Base-by-base conservation (phyloP, 2,329 filamentous ascomycete species). In the Botrytis cinerea region DNA sequence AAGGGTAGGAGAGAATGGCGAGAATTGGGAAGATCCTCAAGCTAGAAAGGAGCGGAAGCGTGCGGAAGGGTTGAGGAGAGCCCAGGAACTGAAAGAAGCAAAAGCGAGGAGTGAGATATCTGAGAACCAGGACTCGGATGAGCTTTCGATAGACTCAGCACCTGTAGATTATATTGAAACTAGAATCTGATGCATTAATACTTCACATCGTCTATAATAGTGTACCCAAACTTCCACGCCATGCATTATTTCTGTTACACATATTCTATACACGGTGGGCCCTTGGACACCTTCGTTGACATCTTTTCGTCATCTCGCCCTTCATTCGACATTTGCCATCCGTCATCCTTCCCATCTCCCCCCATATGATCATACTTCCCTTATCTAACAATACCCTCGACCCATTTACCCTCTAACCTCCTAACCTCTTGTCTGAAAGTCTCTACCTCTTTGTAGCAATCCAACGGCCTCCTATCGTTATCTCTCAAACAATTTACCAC, bases 371-470 rank as follows among this genome's bases (percentile, higher is more conserved):
- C 48, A 22, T 60, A 45, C 38, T 45, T 46, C 20, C 38, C 68
- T 67, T 75, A 81, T 76, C 79, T 80, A 73, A 93, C 88, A 73
- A 97, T 90, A 84, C 91, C 93, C 81, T 97, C 92, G 51, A 98
- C 93, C 89, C 97, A 98, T 40, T 87, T 87, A 84, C 90, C 91
- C 88, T 98, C 95, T 83, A 98, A 83, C 84, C 89, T 90, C 78
- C 92, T 90, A 69, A 98, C 95, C 86, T 97, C 93, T 79, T 88
- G 88, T 89, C 95, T 97, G 83, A 98, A 98, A 32, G 86, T 87
- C 85, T 97, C 92, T 38, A 98, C 94, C 88, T 98, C 94, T 83
- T 91, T 88, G 92, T 93, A 98, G 87, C 95, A 98, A 85, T 98
- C 93, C 81, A 98, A 85, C 81, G 95, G 95, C 82, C 94, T 88